A percentile compares a stretch with the other conserved stretches of the same genome.
These are phyloP conservation scores for Isochrysis galbana DNA, from an alignment of 78 protist genomes.

Conservation along the genomic window DNA sequence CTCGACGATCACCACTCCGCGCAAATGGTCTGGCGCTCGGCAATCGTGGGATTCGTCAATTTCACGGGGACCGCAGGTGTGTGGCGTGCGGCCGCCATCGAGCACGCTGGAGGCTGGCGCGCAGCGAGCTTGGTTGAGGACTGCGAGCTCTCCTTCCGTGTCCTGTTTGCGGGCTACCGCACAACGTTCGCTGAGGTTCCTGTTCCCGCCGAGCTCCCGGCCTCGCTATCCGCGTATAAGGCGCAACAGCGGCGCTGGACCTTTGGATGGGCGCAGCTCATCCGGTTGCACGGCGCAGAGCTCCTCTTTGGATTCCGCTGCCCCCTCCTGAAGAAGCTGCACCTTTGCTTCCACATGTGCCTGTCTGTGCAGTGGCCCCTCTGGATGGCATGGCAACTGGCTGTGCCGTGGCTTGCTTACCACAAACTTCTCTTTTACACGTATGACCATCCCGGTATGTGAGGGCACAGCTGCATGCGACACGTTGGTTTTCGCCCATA, in stretches of 20 bases:
- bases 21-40: background rate
- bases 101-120: background rate
- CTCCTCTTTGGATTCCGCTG: background rate
- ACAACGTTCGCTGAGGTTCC: background rate
- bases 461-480: too few species aligned
- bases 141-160: background rate
- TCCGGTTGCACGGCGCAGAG: background rate
- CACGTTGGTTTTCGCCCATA: too few species aligned
- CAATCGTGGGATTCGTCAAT: background rate
- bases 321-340: background rate
- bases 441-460: too few species aligned
- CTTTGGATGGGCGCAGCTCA: background rate
- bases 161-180: slow-evolving; percentile 1
- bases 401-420: background rate
- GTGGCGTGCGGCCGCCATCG: background rate
- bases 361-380: background rate
- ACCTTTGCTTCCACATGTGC: background rate
- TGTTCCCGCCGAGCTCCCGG: background rate
- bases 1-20: background rate
- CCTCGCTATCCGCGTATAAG: background rate
- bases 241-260: slow-evolving; percentile 6
- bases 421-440: background rate
- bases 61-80: background rate
- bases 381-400: background rate
- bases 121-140: background rate